Percentiles rank a stretch among this genome's conserved stretches.
phyloP scores from a whole-genome alignment of 2,329 filamentous ascomycete genomes.

The Aspergillus pseudonomiae region DNA sequence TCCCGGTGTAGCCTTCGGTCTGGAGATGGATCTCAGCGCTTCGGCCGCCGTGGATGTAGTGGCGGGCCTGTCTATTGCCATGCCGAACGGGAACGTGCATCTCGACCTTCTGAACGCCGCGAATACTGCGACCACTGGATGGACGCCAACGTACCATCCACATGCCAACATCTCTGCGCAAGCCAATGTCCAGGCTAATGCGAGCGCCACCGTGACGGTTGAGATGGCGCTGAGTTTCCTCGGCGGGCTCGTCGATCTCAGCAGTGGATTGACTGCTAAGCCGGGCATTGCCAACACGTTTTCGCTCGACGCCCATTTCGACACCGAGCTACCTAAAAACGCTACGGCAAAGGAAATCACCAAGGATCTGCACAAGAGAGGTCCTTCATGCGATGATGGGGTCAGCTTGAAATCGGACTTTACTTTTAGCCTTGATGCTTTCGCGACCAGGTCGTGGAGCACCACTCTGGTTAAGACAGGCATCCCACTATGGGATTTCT shows the following conservation, averaged over 20 bases:
- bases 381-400: neutral
- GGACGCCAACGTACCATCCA: neutral
- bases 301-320: neutral
- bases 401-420: neutral
- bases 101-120: neutral
- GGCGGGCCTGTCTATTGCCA: neutral
- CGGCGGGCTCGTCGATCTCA: neutral
- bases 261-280: neutral
- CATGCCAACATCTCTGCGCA: neutral
- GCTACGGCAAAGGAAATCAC: too few relatives aligned
- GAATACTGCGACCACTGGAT: neutral
- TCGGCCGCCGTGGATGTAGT: neutral
- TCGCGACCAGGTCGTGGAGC: neutral
- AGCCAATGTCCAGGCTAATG: neutral
- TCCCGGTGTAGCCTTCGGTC: neutral
- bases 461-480: neutral
- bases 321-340: neutral
- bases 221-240: neutral
- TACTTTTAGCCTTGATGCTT: neutral
- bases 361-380: too few relatives aligned
- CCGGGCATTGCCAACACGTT: neutral
- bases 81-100: neutral
- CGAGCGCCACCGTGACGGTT: neutral
- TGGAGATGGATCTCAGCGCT: neutral
- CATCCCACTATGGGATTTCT: neutral